Evolutionary conservation across 805 yeast species (phyloP).

Genomic region (Wickerhamiella parazyma): DNA sequence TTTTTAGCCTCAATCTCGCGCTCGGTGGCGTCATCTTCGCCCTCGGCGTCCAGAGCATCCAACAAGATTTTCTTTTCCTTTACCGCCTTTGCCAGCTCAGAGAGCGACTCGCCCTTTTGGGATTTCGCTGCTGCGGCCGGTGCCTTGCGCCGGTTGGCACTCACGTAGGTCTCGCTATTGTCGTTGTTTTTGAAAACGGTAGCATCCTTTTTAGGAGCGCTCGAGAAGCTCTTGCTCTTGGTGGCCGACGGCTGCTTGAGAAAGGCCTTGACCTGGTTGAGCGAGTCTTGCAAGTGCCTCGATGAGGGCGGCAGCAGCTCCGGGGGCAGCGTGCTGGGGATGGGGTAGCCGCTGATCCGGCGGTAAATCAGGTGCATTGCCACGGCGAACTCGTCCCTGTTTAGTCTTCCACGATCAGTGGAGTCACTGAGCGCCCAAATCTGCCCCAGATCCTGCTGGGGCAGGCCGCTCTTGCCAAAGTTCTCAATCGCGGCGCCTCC

Average conservation of each 20-base stretch:
- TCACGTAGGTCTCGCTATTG: constrained; percentile 54
- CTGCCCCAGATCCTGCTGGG: constrained; percentile 70
- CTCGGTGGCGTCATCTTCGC: constrained; percentile 27
- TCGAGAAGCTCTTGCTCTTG: constrained; percentile 24
- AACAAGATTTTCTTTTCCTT: constrained; percentile 59
- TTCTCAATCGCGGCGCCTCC: constrained; percentile 75
- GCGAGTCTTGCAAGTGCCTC: constrained; percentile 55
- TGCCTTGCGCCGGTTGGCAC: constrained; percentile 44
- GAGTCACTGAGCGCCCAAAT: constrained; percentile 87
- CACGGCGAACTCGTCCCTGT: constrained; percentile 83
- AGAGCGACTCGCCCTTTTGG: constrained; percentile 3
- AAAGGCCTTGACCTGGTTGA: constrained; percentile 55
- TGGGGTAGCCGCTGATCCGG: constrained; percentile 72
- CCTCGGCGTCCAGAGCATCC: constrained; percentile 60
- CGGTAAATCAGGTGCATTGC: constrained; percentile 96
- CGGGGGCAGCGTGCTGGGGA: constrained; percentile 74
- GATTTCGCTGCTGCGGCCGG: constrained; percentile 5
- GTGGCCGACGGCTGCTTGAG: constrained; percentile 29
- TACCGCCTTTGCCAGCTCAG: constrained; percentile 45
- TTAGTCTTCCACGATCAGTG: constrained; percentile 67
- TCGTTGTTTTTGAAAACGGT: constrained; percentile 57
- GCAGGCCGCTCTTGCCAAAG: constrained; percentile 81
- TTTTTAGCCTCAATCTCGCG: constrained; percentile 29
- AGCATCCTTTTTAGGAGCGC: constrained; percentile 30
- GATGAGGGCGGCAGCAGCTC: constrained; percentile 82